A percentile compares a stretch with the other conserved stretches of the same genome.
These are phyloP conservation scores for Fistulifera pelliculosa DNA, from an alignment of 108 stramenopile species.

Conservation along the genomic window DNA sequence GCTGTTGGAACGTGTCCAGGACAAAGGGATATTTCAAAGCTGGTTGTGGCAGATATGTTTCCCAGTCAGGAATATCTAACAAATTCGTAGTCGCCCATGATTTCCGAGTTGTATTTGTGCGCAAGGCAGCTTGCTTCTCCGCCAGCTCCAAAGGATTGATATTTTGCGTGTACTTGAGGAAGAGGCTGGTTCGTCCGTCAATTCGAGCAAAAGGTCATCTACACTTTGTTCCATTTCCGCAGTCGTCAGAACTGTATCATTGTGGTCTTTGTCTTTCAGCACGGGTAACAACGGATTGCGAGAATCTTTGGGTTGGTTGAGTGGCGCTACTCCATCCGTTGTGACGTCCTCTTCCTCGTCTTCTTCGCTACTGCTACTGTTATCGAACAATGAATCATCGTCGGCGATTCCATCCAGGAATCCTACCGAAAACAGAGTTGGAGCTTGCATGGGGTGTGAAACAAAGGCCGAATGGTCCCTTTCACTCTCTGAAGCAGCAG, in stretches of 20 bases:
- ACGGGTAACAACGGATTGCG: not conserved
- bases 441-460: slow-evolving; percentile 1
- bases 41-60: slow-evolving; percentile 53
- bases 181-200: slow-evolving; percentile 10
- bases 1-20: slow-evolving; percentile 89
- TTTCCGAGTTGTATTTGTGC: slow-evolving; percentile 43
- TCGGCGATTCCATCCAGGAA: slow-evolving; percentile 33
- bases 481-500: slow-evolving; percentile 1
- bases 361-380: slow-evolving; percentile 20
- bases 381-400: slow-evolving; percentile 79
- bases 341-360: slow-evolving; percentile 18
- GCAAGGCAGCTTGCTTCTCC: slow-evolving; percentile 18
- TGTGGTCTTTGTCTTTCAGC: not conserved
- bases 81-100: slow-evolving; percentile 75
- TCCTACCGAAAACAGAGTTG: slow-evolving; percentile 7
- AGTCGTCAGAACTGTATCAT: not conserved
- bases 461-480: not conserved
- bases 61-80: slow-evolving; percentile 52
- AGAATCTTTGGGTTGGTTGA: not conserved
- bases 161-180: slow-evolving; percentile 11
- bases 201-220: slow-evolving; percentile 48
- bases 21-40: slow-evolving; percentile 60
- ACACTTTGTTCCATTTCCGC: slow-evolving; percentile 29
- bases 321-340: not conserved
- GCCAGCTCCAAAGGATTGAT: slow-evolving; percentile 34